Conservation (phyloP, 192 early-diverging fungal genomes). For the Mortierella hygrophila region DNA sequence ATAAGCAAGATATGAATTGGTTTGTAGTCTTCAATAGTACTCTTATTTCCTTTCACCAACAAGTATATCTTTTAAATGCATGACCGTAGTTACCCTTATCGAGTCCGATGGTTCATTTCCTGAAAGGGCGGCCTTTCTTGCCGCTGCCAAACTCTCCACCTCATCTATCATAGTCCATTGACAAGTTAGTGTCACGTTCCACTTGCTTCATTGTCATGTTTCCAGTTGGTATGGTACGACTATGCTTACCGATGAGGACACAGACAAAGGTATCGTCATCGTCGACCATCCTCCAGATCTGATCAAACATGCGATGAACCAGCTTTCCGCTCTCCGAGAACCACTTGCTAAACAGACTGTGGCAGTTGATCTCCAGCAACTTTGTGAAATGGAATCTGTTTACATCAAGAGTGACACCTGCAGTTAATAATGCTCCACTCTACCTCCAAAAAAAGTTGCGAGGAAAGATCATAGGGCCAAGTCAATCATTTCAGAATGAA, state of each 20-base stretch:
- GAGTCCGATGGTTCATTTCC: conserved; percentile 80
- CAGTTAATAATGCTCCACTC: neutral
- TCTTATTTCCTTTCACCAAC: neutral
- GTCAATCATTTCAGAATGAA: neutral
- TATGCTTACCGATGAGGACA: conserved; percentile 68
- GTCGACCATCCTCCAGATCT: conserved; percentile 68
- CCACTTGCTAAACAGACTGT: conserved; percentile 82
- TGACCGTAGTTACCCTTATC: conserved; percentile 61
- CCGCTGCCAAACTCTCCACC: conserved; percentile 78
- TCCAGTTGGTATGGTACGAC: neutral
- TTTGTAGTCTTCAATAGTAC: neutral
- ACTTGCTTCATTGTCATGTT: neutral
- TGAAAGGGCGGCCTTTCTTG: conserved; percentile 69
- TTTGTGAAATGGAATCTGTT: conserved; percentile 63
- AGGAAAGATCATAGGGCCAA: neutral
- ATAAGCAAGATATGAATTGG: neutral
- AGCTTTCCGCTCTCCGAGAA: conserved; percentile 81
- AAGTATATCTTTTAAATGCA: neutral
- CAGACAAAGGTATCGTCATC: conserved; percentile 71
- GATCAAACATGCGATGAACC: conserved; percentile 72
- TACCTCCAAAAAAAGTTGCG: neutral
- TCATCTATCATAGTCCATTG: conserved; percentile 62
- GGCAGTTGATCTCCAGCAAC: conserved; percentile 80
- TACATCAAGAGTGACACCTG: neutral
- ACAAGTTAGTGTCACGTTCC: neutral